Percentiles rank a stretch among this genome's conserved stretches.
Evolutionary conservation across 495 filamentous ascomycete genomes (phyloP).

Genomic region (Penicillium waksmanii): DNA sequence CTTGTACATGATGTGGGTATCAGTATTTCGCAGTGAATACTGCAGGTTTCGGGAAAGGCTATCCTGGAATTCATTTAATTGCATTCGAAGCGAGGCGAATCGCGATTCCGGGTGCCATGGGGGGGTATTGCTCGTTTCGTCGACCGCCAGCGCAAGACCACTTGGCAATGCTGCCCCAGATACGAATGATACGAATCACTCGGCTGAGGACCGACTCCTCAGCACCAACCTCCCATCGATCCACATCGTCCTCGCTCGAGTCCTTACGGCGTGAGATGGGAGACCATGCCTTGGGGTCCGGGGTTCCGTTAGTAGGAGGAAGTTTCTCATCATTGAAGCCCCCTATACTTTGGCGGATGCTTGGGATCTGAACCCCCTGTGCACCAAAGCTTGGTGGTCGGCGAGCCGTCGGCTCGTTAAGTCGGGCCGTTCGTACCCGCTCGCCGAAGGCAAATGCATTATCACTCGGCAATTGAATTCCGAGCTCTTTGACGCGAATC

Average conservation of each 20-base stretch:
- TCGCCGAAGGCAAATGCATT: constrained; percentile 55
- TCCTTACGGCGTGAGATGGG: constrained; percentile 59
- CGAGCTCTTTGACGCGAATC: constrained; percentile 67
- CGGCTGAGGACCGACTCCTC: constrained; percentile 74
- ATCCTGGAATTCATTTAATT: constrained; percentile 67
- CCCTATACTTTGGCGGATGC: constrained; percentile 49
- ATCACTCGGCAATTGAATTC: constrained; percentile 52
- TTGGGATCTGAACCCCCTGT: constrained; percentile 50
- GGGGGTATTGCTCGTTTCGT: constrained; percentile 57
- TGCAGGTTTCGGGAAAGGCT: constrained; percentile 70
- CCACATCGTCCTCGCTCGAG: constrained; percentile 70
- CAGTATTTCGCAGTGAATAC: constrained; percentile 75
- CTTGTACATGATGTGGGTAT: constrained; percentile 76
- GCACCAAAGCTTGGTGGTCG: constrained; percentile 48
- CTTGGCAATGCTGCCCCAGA: constrained; percentile 77
- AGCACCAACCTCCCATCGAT: constrained; percentile 59
- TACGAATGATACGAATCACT: constrained; percentile 75
- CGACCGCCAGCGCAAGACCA: constrained; percentile 77
- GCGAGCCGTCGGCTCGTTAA: constrained; percentile 42
- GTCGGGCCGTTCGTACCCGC: constrained; percentile 49
- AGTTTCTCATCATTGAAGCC: constrained; percentile 46
- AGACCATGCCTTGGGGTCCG: constrained; percentile 46
- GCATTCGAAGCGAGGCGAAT: constrained; percentile 61
- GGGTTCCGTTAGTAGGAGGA: constrained; percentile 32
- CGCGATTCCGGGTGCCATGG: constrained; percentile 68